Percentiles rank a stretch among this genome's conserved stretches.
Evolutionary conservation across 1,284 basidiomycete genomes (phyloP).

Genomic region (Leccinum angustisporum): DNA sequence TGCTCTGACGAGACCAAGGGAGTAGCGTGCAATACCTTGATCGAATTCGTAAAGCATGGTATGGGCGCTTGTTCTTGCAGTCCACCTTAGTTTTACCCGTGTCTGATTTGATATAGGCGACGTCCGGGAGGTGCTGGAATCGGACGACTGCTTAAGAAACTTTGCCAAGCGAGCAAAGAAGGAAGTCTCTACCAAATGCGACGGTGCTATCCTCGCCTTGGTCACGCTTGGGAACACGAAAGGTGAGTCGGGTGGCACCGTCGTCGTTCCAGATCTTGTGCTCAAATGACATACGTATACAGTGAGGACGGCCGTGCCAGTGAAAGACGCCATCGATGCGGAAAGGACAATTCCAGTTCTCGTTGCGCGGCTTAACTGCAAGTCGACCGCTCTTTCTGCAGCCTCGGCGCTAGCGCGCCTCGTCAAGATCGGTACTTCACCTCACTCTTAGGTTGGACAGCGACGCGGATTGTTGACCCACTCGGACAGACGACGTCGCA

Average conservation of each 20-base stretch:
- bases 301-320: slow-evolving; percentile 8
- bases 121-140: slow-evolving; percentile 6
- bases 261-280: background rate
- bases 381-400: slow-evolving; percentile 22
- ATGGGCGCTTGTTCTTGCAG: background rate
- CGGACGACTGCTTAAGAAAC: slow-evolving; percentile 12
- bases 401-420: slow-evolving; percentile 22
- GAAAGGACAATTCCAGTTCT: slow-evolving; percentile 20
- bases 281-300: background rate
- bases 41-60: slow-evolving; percentile 22
- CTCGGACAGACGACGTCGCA: slow-evolving; percentile 20
- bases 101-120: slow-evolving; percentile 9
- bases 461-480: background rate
- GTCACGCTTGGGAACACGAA: slow-evolving; percentile 15
- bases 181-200: slow-evolving; percentile 6
- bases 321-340: slow-evolving; percentile 18
- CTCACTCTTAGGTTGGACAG: background rate
- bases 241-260: slow-evolving; percentile 9
- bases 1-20: slow-evolving; percentile 25
- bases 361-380: slow-evolving; percentile 17
- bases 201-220: slow-evolving; percentile 24
- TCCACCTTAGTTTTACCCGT: background rate
- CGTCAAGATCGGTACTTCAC: slow-evolving; percentile 20
- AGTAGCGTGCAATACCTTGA: slow-evolving; percentile 16
- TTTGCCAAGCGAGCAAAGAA: slow-evolving; percentile 20